A percentile compares a stretch with the other conserved stretches of the same genome.
These are phyloP conservation scores for Phytopythium litorale DNA, from an alignment of 352 stramenopile species.

Conservation along the genomic window DNA sequence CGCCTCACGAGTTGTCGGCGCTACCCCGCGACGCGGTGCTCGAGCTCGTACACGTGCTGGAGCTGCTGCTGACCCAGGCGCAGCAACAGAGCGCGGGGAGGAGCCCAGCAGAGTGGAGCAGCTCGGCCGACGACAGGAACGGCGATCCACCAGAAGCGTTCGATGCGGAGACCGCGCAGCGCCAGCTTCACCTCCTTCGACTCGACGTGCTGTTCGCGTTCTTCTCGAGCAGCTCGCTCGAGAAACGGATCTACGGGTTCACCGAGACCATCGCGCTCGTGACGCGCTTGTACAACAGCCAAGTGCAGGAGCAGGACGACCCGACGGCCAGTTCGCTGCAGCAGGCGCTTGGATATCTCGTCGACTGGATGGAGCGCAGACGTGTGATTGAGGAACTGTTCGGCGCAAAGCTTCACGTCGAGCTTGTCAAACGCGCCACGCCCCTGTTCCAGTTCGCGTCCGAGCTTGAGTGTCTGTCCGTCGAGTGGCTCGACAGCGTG, in stretches of 20 bases:
- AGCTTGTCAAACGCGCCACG: conserved; percentile 58
- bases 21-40: conserved; percentile 43
- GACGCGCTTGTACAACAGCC: conserved; percentile 36
- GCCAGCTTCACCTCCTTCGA: conserved; percentile 37
- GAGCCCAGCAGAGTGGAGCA: not conserved
- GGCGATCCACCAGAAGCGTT: not conserved
- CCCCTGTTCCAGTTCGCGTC: conserved; percentile 61
- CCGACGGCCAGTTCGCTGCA: conserved; percentile 20
- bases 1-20: conserved; percentile 24
- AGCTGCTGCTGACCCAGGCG: conserved; percentile 39
- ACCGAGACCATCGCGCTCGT: conserved; percentile 54
- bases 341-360: conserved; percentile 22
- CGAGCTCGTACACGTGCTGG: conserved; percentile 58
- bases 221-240: conserved; percentile 50
- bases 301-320: conserved; percentile 27
- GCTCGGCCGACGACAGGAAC: not conserved
- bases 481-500: conserved; percentile 43
- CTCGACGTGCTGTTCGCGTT: conserved; percentile 53
- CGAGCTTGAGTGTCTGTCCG: conserved; percentile 25
- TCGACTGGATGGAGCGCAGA: conserved; percentile 49
- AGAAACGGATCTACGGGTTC: conserved; percentile 72
- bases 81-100: conserved; percentile 13
- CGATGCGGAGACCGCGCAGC: conserved; percentile 11
- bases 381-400: conserved; percentile 49
- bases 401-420: conserved; percentile 58